Evolutionary conservation across 148 eudicot species (phyloP).

Genomic region (Rheum nobile): DNA sequence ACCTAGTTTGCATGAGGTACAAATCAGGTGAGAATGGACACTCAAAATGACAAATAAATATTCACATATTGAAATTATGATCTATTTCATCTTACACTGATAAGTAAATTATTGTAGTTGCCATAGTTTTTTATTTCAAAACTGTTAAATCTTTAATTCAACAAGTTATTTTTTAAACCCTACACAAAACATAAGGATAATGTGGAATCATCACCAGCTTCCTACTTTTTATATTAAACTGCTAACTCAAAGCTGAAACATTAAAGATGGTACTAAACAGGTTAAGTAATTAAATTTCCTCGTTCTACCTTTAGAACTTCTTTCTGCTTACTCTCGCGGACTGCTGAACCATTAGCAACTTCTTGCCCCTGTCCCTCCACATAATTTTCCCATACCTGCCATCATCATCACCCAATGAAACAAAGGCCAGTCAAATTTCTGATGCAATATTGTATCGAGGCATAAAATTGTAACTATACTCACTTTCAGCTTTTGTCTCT

Average conservation of each 20-base stretch:
- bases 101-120: background rate
- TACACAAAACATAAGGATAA: background rate
- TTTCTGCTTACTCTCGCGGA: constrained; percentile 52
- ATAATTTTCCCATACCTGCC: constrained; percentile 91
- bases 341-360: constrained; percentile 45
- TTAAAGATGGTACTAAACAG: background rate
- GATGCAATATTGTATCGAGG: background rate
- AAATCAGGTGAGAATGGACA: background rate
- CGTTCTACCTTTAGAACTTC: constrained; percentile 64
- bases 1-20: constrained; percentile 30
- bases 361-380: constrained; percentile 69
- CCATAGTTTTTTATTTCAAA: background rate
- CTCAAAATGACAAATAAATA: background rate
- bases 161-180: no score
- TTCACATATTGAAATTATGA: background rate
- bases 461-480: background rate
- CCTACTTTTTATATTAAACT: background rate
- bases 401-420: constrained; percentile 2
- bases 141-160: no score
- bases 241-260: background rate
- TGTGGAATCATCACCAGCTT: background rate
- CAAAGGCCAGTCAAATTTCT: background rate
- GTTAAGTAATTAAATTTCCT: background rate
- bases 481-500: constrained; percentile 80
- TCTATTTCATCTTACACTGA: background rate